Conservation (phyloP, 2,329 filamentous ascomycete genomes). For the Pseudogymnoascus sp. region DNA sequence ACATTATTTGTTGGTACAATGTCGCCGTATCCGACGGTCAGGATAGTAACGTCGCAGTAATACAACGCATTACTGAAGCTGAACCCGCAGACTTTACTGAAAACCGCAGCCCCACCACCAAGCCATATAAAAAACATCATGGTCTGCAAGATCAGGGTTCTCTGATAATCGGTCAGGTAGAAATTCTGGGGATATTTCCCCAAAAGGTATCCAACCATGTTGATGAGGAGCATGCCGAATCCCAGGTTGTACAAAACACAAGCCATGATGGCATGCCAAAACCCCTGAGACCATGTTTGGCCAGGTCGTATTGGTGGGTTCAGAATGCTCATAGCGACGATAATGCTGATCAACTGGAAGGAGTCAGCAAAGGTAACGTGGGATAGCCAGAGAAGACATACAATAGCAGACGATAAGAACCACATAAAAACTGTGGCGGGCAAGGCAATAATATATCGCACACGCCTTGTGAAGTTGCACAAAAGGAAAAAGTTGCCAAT, state of each 20-base stretch:
- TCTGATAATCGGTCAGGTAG: slow-evolving; percentile 55
- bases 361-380: slow-evolving; percentile 35
- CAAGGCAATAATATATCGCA: slow-evolving; percentile 60
- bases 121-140: slow-evolving; percentile 65
- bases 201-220: slow-evolving; percentile 61
- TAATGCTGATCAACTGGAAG: slow-evolving; percentile 47
- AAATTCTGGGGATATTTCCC: slow-evolving; percentile 63
- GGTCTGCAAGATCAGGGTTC: slow-evolving; percentile 62
- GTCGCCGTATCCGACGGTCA: slow-evolving; percentile 56
- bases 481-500: slow-evolving; percentile 59
- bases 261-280: slow-evolving; percentile 61
- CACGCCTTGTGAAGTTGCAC: slow-evolving; percentile 58
- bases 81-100: slow-evolving; percentile 49
- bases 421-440: slow-evolving; percentile 60
- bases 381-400: slow-evolving; percentile 54
- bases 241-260: slow-evolving; percentile 54
- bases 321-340: slow-evolving; percentile 48
- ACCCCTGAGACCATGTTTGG: slow-evolving; percentile 56
- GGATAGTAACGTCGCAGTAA: slow-evolving; percentile 53
- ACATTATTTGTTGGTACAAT: slow-evolving; percentile 44
- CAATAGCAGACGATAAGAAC: slow-evolving; percentile 52
- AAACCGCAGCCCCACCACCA: slow-evolving; percentile 54
- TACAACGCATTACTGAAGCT: slow-evolving; percentile 52
- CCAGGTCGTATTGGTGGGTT: slow-evolving; percentile 35
- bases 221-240: slow-evolving; percentile 55